Evolutionary conservation across 2,329 filamentous ascomycete genomes (phyloP).

Genomic region (Colletotrichum liriopes): DNA sequence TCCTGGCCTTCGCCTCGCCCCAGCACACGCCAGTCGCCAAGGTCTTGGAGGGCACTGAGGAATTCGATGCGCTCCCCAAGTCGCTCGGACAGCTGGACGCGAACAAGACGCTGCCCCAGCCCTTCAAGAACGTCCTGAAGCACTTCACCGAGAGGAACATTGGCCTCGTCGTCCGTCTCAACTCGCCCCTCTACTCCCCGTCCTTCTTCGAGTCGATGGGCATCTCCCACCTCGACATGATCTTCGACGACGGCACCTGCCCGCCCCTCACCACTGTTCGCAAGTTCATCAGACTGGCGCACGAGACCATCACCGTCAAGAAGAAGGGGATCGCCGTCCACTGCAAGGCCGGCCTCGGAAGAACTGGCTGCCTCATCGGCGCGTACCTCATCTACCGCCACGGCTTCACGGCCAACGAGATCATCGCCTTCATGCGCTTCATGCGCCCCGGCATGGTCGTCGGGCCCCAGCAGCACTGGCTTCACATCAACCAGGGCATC

Average conservation of each 20-base stretch:
- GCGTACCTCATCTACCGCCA: slow-evolving; percentile 98
- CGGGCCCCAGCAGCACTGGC: slow-evolving; percentile 98
- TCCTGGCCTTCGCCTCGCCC: slow-evolving; percentile 96
- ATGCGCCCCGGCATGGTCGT: slow-evolving; percentile 99
- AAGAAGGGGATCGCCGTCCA: slow-evolving; percentile 97
- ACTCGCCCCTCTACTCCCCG: slow-evolving; percentile 95
- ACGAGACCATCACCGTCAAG: slow-evolving; percentile 92
- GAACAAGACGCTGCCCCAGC: slow-evolving; percentile 80
- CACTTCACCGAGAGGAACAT: slow-evolving; percentile 93
- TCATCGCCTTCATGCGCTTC: slow-evolving; percentile 98
- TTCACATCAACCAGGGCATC: slow-evolving; percentile 94
- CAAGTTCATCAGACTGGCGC: slow-evolving; percentile 94
- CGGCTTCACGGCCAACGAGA: slow-evolving; percentile 96
- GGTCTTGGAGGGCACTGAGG: slow-evolving; percentile 80
- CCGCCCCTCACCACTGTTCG: slow-evolving; percentile 90
- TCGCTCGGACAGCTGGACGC: slow-evolving; percentile 81
- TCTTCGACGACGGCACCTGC: slow-evolving; percentile 98
- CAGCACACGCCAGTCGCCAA: slow-evolving; percentile 84
- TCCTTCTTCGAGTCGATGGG: slow-evolving; percentile 97
- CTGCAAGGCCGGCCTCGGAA: slow-evolving; percentile 96
- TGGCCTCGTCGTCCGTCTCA: slow-evolving; percentile 93
- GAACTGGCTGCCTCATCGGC: slow-evolving; percentile 96
- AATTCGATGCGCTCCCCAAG: slow-evolving; percentile 82
- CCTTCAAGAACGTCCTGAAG: slow-evolving; percentile 95
- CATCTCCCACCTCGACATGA: slow-evolving; percentile 98